Conservation (phyloP, 2,329 filamentous ascomycete species). For the Claviceps purpurea region DNA sequence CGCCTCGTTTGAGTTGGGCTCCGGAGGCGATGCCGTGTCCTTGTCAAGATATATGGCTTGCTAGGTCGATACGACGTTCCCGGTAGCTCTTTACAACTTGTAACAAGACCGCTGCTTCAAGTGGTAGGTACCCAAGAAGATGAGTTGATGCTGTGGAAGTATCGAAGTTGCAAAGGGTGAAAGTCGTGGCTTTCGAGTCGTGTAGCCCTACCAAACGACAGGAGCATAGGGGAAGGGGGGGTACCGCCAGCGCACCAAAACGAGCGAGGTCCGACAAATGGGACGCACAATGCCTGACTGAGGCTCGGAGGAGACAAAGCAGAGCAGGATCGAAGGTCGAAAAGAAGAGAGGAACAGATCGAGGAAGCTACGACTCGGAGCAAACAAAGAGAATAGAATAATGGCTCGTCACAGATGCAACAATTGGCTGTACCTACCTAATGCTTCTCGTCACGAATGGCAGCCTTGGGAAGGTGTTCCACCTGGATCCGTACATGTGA, state of each 20-base stretch:
- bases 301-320: not conserved
- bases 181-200: not conserved
- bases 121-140: not conserved
- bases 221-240: not conserved
- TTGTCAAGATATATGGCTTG: conserved; percentile 12
- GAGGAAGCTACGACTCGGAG: not conserved
- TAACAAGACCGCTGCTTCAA: not conserved
- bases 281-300: not conserved
- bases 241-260: not conserved
- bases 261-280: not conserved
- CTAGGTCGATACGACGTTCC: not conserved
- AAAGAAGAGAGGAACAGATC: not conserved
- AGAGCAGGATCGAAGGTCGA: not conserved
- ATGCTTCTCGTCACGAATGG: conserved; percentile 17
- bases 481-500: conserved; percentile 1
- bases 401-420: conserved; percentile 2
- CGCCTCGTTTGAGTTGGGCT: conserved; percentile 15
- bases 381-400: conserved; percentile 1
- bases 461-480: conserved; percentile 12
- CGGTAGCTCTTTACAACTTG: not conserved
- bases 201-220: conserved; percentile 2
- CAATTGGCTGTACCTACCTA: not conserved
- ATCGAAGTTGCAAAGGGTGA: not conserved
- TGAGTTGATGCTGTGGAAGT: not conserved
- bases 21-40: conserved; percentile 8